Evolutionary conservation across 352 stramenopile genomes (phyloP), one percentile per base, ranked within the genome.

Genomic region (Pythium guiyangense): DNA sequence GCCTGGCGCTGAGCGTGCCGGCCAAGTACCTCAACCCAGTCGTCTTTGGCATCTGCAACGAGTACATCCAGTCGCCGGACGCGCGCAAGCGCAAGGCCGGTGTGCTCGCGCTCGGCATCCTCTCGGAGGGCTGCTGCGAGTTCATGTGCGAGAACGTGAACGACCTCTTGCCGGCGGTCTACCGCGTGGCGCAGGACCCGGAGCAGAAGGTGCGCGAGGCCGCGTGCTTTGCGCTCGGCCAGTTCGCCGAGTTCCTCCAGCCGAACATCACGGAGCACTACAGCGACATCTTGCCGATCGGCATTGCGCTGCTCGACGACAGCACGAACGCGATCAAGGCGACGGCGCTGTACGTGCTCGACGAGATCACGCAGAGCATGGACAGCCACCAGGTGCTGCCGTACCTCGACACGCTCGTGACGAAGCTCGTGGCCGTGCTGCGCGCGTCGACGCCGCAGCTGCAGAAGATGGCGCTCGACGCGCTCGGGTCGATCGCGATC

Each of bases 341-440:
- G 9, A 98, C 96, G 12, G 96, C 91, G 42, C 95, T 98, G 60
- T 99, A 99, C 67, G 96, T 99, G 14, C 81, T 99, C 44, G 97
- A 99, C 75, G 98, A 98, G 76, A 99, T 99, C 71, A 99, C 96
- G 56, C 96, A 99, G 83, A 95, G 90, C 63, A 95, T 99, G 81
- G 94, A 98, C 60, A 95, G 86, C 34, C 79, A 98, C 49, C 92
- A 97, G 57, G 89, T 99, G 35, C 70, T 93, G 50, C 96, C 96
- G 22, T 93, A 98, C 69, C 77, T 99, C 0, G 90, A 98, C 63
- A 91, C 91, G 34, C 77, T 99, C 9, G 93, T 99, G 49, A 88
- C 76, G n/a, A 98, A 98, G 73, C 81, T 99, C 3, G 92, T 98
- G 22, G 71, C 65, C 39, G 95, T 98, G 65, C 77, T 98, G 15